Base-by-base conservation (phyloP, 2,329 filamentous ascomycete genomes). In the Xylariaceae sp. region DNA sequence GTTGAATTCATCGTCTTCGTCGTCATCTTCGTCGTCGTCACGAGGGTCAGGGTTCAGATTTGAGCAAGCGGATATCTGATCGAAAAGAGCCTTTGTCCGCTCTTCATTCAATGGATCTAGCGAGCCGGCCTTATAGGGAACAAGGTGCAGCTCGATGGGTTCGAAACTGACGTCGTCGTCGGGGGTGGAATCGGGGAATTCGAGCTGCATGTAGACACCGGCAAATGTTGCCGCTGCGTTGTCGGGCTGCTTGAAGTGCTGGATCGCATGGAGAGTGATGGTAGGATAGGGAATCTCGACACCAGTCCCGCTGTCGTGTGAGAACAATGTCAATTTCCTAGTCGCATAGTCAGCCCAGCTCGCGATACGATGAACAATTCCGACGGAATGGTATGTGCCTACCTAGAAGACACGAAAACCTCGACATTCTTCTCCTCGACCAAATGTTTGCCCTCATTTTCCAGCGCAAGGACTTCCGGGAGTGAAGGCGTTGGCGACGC, bases 241-340 rank as follows among this genome's bases (percentile, higher is more conserved):
- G 26, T 73, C 70, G 31, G 72, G 67, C 44, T 72, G 69, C 66
- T 68, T 64, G 64, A 80, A 74, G 53, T 83, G 80, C 70, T 89
- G 86, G 63, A 87, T 81, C 0, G 87, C 88, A 68, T 91, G 88
- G 12, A 91, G 83, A 27, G 84, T 84, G 67, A 92, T 88, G 57
- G 81, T 75, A 2, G 85, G 87, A 70, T 91, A 92, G 0, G 86
- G 83, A 60, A 91, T 87, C 41, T 82, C 78, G 44, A 89, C 72
- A 59, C 88, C 88, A 19, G 73, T 77, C 37, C 76, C 74, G 9
- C 76, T 78, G 3, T 77, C 69, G 9, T 73, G 70, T 61, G 84
- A 86, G 73, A 84, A 91, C 57, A 91, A 70, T 11, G 76, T 83
- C 53, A 91, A 76, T 62, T 77, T 73, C 63, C 80, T 80, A 65